Evolutionary conservation across 2,329 filamentous ascomycete species (phyloP), one percentile per base, ranked within the genome.

Genomic region (Colletotrichum liriopes): DNA sequence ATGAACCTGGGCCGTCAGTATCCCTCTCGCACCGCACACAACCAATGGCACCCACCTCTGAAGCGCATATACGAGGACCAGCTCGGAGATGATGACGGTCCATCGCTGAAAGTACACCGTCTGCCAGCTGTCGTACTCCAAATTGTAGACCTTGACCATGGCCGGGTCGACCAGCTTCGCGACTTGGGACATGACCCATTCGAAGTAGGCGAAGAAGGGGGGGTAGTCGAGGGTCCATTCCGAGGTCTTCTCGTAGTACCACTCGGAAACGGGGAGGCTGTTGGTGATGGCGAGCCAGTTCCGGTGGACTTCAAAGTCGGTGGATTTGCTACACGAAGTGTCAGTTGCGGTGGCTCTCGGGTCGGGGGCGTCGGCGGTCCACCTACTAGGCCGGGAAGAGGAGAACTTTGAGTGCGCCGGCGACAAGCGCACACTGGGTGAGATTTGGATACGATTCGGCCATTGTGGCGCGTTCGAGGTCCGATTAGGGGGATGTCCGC

Each of bases 221-320:
- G 96, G 96, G 81, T 99, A 99, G 85, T 99, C 96, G 79, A 99
- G 92, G 0, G 96, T 99, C 96, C 96, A 99, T 94, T 98, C 94
- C 71, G 96, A 99, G 2, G 95, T 98, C 84, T 95, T 93, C 87
- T 99, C 96, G 80, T 93, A 95, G 84, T 99, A 99, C 96, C 96
- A 99, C 76, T 97, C 88, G 82, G 93, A 91, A 62, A 95, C 84
- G 3, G 96, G 94, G 26, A 98, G 88, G 73, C 93, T 97, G 83
- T 98, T 88, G 5, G 96, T 98, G 77, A 98, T 94, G 74, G 96
- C 96, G 51, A 99, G 91, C 96, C 96, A 99, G 86, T 99, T 99
- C 76, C 96, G 92, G 84, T 99, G 96, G 67, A 99, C 96, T 83
- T 99, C 96, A 79, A 99, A 99, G 82, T 99, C 96, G 77, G 96